Evolutionary conservation across 441 rosid species (phyloP).

Genomic region (Pelargonium cotyledonis): DNA sequence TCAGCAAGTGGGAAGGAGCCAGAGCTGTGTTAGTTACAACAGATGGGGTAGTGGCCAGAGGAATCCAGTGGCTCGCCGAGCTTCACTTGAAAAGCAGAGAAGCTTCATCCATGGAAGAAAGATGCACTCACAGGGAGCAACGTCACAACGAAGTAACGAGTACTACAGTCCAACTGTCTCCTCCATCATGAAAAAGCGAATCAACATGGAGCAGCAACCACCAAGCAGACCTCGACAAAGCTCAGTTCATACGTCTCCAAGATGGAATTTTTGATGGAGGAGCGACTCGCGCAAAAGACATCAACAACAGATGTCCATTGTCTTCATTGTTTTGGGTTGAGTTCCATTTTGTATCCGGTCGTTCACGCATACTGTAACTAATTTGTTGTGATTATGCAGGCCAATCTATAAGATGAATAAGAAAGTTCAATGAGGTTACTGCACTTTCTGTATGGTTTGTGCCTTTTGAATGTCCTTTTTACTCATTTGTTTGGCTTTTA

Average conservation of each 20-base stretch:
- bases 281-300: too few species aligned
- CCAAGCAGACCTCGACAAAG: constrained; percentile 33
- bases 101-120: constrained; percentile 69
- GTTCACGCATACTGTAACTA: too few species aligned
- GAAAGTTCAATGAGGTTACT: too few species aligned
- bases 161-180: constrained; percentile 85
- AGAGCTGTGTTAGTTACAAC: constrained; percentile 70
- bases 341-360: too few species aligned
- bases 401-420: too few species aligned
- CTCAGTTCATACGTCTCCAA: constrained; percentile 66
- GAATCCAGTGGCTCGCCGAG: constrained; percentile 41
- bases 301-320: too few species aligned
- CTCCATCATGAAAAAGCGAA: constrained; percentile 80
- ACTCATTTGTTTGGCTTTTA: too few species aligned
- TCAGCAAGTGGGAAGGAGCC: constrained; percentile 82
- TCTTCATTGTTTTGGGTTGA: too few species aligned
- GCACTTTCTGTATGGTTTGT: too few species aligned
- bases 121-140: constrained; percentile 66
- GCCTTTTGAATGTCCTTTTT: too few species aligned
- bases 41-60: constrained; percentile 62
- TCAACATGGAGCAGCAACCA: constrained; percentile 38
- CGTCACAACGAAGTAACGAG: constrained; percentile 88
- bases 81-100: constrained; percentile 61
- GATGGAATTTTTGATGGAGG: constrained; percentile 62
- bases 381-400: too few species aligned